These are phyloP conservation scores for Cordyceps javanica DNA, from an alignment of 2,329 filamentous ascomycete species.

Conservation along the genomic window DNA sequence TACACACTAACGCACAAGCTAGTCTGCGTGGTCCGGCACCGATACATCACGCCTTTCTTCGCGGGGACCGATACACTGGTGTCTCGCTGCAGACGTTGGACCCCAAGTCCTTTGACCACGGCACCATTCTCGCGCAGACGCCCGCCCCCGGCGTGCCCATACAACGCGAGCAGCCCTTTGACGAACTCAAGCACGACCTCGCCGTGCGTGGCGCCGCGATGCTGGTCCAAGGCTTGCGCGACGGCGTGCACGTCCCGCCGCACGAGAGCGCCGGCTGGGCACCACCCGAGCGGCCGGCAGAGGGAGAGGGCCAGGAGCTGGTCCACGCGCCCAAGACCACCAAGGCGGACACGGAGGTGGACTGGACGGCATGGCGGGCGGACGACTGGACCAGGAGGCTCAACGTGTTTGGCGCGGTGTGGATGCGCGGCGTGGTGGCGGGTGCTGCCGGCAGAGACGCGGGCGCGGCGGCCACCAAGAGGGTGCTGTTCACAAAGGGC, in stretches of 20 bases:
- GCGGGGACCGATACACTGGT: conserved; percentile 55
- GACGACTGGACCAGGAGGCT: conserved; percentile 49
- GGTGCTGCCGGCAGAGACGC: conserved; percentile 13
- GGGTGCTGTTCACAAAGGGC: conserved; percentile 34
- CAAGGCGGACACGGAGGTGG: conserved; percentile 55
- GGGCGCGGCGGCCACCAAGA: conserved; percentile 22
- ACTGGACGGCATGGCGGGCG: conserved; percentile 50
- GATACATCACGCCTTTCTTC: conserved; percentile 75
- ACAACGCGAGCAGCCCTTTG: conserved; percentile 36
- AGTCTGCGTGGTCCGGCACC: conserved; percentile 82
- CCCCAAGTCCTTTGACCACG: conserved; percentile 68
- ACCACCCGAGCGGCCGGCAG: conserved; percentile 5
- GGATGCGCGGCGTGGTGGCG: conserved; percentile 41
- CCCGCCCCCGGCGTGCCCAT: conserved; percentile 50
- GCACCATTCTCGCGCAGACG: conserved; percentile 67
- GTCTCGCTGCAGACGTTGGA: conserved; percentile 86
- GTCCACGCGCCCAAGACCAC: conserved; percentile 67
- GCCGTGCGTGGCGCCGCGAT: conserved; percentile 62
- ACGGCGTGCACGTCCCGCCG: conserved; percentile 60
- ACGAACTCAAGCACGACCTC: conserved; percentile 40
- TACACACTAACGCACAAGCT: not conserved
- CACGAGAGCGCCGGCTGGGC: conserved; percentile 32
- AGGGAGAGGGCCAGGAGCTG: conserved; percentile 16
- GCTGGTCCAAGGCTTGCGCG: conserved; percentile 59
- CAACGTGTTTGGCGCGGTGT: conserved; percentile 59